These are phyloP conservation scores for Croton setiger DNA, from an alignment of 441 rosid species.

Conservation along the genomic window DNA sequence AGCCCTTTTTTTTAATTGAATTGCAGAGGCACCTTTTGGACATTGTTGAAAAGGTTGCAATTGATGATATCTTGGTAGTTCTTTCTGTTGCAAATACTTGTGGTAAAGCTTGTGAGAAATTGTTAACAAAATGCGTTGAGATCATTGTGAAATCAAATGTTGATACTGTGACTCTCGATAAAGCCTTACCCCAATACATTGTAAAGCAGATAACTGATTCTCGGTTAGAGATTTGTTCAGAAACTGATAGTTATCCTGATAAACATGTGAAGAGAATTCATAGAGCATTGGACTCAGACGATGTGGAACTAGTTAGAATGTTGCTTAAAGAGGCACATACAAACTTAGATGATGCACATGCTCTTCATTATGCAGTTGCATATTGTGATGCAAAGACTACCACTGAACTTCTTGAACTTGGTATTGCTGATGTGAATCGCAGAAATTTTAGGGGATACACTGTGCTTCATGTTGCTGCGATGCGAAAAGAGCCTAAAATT, in stretches of 20 bases:
- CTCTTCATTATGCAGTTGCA: constrained; percentile 85
- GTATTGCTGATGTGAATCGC: constrained; percentile 61
- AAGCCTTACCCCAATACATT: constrained; percentile 48
- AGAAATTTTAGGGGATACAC: constrained; percentile 67
- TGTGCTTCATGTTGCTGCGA: constrained; percentile 80
- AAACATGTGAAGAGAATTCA: constrained; percentile 64
- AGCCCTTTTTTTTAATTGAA: constrained; percentile 12
- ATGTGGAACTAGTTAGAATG: constrained; percentile 78
- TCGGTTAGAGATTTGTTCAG: constrained; percentile 39
- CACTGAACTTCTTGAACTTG: constrained; percentile 70
- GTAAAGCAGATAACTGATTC: constrained; percentile 43
- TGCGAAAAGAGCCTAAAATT: constrained; percentile 75
- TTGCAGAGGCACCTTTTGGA: constrained; percentile 58
- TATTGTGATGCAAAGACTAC: constrained; percentile 75
- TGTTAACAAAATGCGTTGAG: constrained; percentile 45
- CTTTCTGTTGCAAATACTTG: constrained; percentile 53
- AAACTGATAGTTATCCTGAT: constrained; percentile 34
- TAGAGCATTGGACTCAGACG: constrained; percentile 84
- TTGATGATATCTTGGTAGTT: constrained; percentile 57
- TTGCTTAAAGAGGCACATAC: constrained; percentile 63
- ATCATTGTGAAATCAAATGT: constrained; percentile 54
- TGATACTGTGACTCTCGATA: constrained; percentile 55
- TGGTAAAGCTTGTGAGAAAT: constrained; percentile 45
- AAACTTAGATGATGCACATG: constrained; percentile 62
- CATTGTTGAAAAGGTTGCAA: constrained; percentile 53